A percentile compares a stretch with the other conserved stretches of the same genome.
Evolutionary conservation across 2,329 filamentous ascomycete genomes (phyloP).

Genomic region (Colletotrichum sp.): DNA sequence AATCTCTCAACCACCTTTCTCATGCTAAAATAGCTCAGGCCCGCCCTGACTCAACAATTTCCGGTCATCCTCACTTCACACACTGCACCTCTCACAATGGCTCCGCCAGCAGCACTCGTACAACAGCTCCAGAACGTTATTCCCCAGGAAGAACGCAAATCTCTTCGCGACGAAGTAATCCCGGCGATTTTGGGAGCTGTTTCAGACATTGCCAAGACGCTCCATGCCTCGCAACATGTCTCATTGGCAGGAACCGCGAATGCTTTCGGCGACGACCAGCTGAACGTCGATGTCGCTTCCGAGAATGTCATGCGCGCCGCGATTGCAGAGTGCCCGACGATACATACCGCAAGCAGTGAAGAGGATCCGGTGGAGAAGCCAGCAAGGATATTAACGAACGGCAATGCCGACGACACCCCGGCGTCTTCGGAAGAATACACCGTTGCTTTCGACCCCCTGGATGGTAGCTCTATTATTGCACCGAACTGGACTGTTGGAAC

Average conservation of each 20-base stretch:
- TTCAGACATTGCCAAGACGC: slow-evolving; percentile 45
- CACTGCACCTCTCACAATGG: background rate
- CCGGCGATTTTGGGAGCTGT: slow-evolving; percentile 53
- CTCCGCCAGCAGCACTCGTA: background rate
- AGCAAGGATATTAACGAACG: background rate
- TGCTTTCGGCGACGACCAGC: slow-evolving; percentile 63
- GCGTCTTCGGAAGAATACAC: slow-evolving; percentile 52
- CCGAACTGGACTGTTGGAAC: slow-evolving; percentile 64
- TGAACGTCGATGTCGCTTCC: slow-evolving; percentile 61
- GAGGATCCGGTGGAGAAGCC: slow-evolving; percentile 61
- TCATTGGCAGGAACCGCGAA: slow-evolving; percentile 56
- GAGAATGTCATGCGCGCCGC: slow-evolving; percentile 53
- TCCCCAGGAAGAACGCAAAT: slow-evolving; percentile 25
- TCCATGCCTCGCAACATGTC: slow-evolving; percentile 51
- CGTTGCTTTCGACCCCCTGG: slow-evolving; percentile 67
- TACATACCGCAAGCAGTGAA: slow-evolving; percentile 62
- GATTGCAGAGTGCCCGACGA: slow-evolving; percentile 47
- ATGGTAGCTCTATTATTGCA: slow-evolving; percentile 66
- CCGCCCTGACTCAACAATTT: slow-evolving; percentile 8
- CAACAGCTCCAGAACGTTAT: slow-evolving; percentile 28
- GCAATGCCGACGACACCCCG: background rate
- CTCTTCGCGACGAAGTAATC: slow-evolving; percentile 50
- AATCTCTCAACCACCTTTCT: slow-evolving; percentile 13
- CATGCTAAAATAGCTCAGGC: slow-evolving; percentile 16
- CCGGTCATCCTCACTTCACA: background rate